A percentile compares a stretch with the other conserved stretches of the same genome.
phyloP scores from a whole-genome alignment of 2,329 filamentous ascomycete genomes.

The Pseudogymnoascus sp. region DNA sequence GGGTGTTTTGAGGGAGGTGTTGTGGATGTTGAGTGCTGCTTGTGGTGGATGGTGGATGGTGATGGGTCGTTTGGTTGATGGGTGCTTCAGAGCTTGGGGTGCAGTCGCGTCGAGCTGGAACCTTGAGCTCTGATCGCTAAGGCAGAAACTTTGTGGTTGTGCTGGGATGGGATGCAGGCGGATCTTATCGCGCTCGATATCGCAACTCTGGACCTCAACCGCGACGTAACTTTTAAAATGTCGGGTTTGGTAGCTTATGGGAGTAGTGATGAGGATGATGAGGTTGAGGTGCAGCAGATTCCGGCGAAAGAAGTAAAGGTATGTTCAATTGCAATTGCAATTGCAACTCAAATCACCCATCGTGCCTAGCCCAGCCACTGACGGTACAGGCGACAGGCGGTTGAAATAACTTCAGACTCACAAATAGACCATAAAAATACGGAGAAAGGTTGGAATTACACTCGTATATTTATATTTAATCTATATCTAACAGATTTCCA shows the following conservation, averaged over 20 bases:
- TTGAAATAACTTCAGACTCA: not conserved
- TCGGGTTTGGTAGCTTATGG: constrained; percentile 32
- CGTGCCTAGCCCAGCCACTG: not conserved
- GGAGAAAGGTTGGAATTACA: not conserved
- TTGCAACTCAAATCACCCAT: not conserved
- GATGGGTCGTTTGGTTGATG: constrained; percentile 1
- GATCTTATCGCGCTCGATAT: constrained; percentile 5
- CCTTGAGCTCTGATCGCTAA: constrained; percentile 8
- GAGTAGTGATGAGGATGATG: constrained; percentile 33
- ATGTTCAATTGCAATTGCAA: constrained; percentile 7
- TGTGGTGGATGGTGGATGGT: not conserved
- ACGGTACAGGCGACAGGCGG: constrained; percentile 6
- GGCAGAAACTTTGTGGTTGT: not conserved
- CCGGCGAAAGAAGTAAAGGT: constrained; percentile 2
- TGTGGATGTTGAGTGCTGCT: constrained; percentile 1
- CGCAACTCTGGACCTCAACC: not conserved
- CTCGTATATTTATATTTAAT: not conserved
- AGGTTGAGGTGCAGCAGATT: constrained; percentile 16
- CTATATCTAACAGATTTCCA: not conserved
- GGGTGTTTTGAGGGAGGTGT: not conserved
- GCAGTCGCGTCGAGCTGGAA: constrained; percentile 12
- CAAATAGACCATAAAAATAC: not conserved
- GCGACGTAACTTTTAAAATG: constrained; percentile 19
- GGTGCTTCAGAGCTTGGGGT: constrained; percentile 6
- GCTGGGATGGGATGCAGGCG: not conserved